Percentiles rank a stretch among this genome's conserved stretches.
Conservation (phyloP, 495 filamentous ascomycete genomes). For the Aspergillus avenaceus region DNA sequence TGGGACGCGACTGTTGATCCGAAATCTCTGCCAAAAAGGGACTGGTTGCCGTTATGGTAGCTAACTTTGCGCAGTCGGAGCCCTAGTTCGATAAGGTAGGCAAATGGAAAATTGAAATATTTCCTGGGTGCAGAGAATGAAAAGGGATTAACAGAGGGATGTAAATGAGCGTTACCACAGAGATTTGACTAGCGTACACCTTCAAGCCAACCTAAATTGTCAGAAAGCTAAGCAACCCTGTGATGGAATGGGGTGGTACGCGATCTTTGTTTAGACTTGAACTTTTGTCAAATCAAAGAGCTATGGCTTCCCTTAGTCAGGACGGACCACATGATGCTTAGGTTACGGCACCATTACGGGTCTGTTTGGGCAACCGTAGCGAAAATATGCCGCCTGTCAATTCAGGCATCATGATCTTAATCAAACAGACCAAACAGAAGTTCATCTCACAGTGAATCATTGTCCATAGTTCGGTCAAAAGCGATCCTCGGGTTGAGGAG, state of each 20-base stretch:
- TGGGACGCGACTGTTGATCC: background rate
- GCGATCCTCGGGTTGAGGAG: slow-evolving; percentile 12
- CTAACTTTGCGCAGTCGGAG: too few species aligned
- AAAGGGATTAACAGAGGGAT: background rate
- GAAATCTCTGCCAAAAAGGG: background rate
- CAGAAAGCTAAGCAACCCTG: background rate
- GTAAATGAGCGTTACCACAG: background rate
- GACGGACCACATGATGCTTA: background rate
- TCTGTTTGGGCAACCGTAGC: background rate
- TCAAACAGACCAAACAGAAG: background rate
- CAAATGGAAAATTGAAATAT: background rate
- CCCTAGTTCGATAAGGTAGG: too few species aligned
- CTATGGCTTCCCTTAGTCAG: background rate
- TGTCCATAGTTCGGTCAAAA: slow-evolving; percentile 1
- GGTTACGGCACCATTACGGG: background rate
- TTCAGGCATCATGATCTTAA: slow-evolving; percentile 3
- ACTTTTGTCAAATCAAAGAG: background rate
- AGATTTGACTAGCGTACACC: background rate
- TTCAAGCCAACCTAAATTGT: background rate
- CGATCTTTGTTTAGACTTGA: background rate
- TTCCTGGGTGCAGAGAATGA: background rate
- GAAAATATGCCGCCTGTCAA: background rate
- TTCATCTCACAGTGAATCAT: background rate
- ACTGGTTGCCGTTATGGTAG: too few species aligned
- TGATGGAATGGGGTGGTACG: background rate